A percentile compares a stretch with the other conserved stretches of the same genome.
Evolutionary conservation across 148 eudicot genomes (phyloP).

Genomic region (Fagopyrum tataricum): DNA sequence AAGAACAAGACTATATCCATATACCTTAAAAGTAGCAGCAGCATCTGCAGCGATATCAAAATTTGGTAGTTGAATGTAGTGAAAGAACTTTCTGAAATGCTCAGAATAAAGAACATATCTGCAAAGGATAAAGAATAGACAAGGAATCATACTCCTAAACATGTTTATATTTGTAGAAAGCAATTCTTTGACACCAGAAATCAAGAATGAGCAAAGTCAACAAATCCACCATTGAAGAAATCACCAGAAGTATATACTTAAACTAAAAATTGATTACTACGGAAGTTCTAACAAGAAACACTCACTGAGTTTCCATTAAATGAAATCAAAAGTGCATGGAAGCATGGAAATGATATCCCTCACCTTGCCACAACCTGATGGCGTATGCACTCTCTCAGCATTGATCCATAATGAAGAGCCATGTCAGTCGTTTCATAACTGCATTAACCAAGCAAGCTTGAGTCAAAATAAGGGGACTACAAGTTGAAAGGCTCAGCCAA

Average conservation of each 20-base stretch:
- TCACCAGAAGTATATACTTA: background rate
- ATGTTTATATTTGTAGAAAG: background rate
- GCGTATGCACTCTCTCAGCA: constrained; percentile 98
- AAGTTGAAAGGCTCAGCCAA: background rate
- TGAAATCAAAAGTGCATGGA: background rate
- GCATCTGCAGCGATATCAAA: constrained; percentile 99
- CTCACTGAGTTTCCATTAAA: background rate
- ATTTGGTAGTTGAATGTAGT: constrained; percentile 85
- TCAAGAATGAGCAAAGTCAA: background rate
- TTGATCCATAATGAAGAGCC: constrained; percentile 93
- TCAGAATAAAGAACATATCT: constrained; percentile 90
- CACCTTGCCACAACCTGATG: constrained; percentile 97
- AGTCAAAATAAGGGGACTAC: constrained; percentile 7
- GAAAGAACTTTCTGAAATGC: constrained; percentile 86
- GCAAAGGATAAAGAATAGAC: constrained; percentile 13
- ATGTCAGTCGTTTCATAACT: constrained; percentile 80
- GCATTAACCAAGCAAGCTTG: constrained; percentile 17
- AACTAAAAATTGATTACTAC: background rate
- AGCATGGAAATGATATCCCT: constrained; percentile 14
- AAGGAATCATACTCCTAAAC: background rate
- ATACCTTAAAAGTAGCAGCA: constrained; percentile 93
- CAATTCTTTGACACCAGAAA: background rate
- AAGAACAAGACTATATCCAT: constrained; percentile 15
- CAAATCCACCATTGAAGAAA: background rate
- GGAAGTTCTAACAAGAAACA: background rate